Evolutionary conservation across 106 monocot species (phyloP), one percentile per base, ranked within the genome.

Genomic region (Dioscorea zingiberensis): DNA sequence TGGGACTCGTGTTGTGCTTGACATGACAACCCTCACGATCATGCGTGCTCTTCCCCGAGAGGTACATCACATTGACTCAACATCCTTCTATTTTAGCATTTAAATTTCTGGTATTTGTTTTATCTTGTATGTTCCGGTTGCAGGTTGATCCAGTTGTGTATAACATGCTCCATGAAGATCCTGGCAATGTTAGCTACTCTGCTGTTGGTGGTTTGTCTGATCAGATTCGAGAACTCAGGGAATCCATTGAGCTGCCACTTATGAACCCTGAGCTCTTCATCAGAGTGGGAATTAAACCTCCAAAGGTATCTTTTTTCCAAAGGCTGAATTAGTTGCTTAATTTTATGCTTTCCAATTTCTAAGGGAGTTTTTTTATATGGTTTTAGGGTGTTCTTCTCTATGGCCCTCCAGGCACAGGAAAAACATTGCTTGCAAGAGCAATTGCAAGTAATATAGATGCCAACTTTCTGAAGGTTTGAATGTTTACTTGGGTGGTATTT

Each of bases 21-120:
- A 97, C 66, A 97, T 97, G 95, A 97, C 95, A 18, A 97, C 95
- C 14, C 85, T 97, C 22, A 97, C 95, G 26, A 97, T 97, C 38
- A 97, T 97, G 95, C 69, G 95, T 32, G 88, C 91, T 71, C 85
- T 97, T 70, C 95, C 95, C 38, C 72, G 95, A 55, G 95, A 97
- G 95, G 95, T 97, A 76, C 21, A 26, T 32, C 1, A 47, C 9
- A 30, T 30, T 30, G 2, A 7, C 30, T 30, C 30, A 30, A 30
- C 30, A 30, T 3, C 30, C 30, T 30, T 30, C 30, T 3, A 30
- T 30, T 30, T 30, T 30, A 7, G 30, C 30, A 7, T 30, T 38
- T 38, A 8, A 2, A 10, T 38, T 38, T 38, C 4, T 38, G 38
- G 4, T 38, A 8, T 10, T 38, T 38, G 10, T 6, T 38, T 38